These are phyloP conservation scores for Zygnema cylindricum DNA, from an alignment of 139 green algal species.

Conservation along the genomic window DNA sequence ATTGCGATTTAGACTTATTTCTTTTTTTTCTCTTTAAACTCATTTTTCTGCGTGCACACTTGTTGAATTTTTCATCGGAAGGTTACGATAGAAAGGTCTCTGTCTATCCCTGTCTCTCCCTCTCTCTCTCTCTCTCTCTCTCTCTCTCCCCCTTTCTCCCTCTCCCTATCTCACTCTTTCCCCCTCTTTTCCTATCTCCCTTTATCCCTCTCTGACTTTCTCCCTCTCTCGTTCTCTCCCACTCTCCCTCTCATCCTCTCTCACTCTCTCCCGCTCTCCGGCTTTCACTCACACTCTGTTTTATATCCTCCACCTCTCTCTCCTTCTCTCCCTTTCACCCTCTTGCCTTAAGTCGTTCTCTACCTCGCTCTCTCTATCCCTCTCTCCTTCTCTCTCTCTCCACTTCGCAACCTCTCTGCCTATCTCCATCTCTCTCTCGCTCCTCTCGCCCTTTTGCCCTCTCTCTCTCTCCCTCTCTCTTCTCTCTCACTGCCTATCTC, in stretches of 20 bases:
- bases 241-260: neutral
- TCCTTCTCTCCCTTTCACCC: neutral
- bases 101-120: neutral
- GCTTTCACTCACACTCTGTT: neutral
- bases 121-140: neutral
- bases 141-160: neutral
- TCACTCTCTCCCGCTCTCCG: too few species aligned
- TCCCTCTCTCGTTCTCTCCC: too few species aligned
- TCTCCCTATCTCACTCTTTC: neutral
- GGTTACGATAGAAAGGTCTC: too few species aligned
- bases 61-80: too few species aligned
- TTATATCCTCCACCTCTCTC: neutral
- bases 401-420: conserved; percentile 13
- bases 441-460: neutral
- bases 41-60: too few species aligned
- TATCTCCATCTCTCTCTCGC: neutral
- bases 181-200: neutral
- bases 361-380: neutral
- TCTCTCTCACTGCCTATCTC: neutral
- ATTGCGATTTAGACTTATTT: too few species aligned
- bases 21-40: too few species aligned
- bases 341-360: neutral
- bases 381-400: neutral
- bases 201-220: neutral
- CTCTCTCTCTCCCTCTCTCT: neutral